These are phyloP conservation scores for Phytophthora colocasiae DNA, from an alignment of 352 stramenopile genomes.

Conservation along the genomic window DNA sequence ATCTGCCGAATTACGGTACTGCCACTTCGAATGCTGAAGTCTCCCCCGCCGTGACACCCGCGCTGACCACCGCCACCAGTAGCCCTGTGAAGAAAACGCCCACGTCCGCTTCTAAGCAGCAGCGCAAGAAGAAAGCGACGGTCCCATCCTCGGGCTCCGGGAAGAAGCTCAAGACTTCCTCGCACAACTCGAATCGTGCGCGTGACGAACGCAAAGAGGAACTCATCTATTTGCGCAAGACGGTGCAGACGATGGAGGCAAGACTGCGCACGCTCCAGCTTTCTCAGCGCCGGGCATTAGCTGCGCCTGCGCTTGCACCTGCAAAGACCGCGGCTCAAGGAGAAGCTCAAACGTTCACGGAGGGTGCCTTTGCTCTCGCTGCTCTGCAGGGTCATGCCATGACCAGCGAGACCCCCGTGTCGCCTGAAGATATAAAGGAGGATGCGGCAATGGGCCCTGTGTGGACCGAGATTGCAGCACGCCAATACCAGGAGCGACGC, in stretches of 20 bases:
- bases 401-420: conserved; percentile 12
- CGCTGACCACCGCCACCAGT: conserved; percentile 21
- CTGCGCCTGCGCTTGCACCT: conserved; percentile 26
- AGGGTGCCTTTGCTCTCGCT: conserved; percentile 30
- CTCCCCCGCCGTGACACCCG: conserved; percentile 17
- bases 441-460: conserved; percentile 48
- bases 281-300: conserved; percentile 36
- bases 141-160: conserved; percentile 6
- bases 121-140: conserved; percentile 34
- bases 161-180: conserved; percentile 56
- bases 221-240: conserved; percentile 72
- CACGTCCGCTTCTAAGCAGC: conserved; percentile 21
- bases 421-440: conserved; percentile 33
- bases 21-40: conserved; percentile 13
- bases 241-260: conserved; percentile 58
- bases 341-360: conserved; percentile 31
- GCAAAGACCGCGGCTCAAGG: conserved; percentile 10
- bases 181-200: conserved; percentile 63
- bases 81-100: conserved; percentile 31
- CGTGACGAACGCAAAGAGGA: conserved; percentile 72
- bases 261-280: conserved; percentile 45
- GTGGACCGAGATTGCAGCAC: conserved; percentile 61
- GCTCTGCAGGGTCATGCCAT: conserved; percentile 29
- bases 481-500: conserved; percentile 57
- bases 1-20: not conserved